phyloP scores from a whole-genome alignment of 805 yeast species.

The Starmerella cellae region DNA sequence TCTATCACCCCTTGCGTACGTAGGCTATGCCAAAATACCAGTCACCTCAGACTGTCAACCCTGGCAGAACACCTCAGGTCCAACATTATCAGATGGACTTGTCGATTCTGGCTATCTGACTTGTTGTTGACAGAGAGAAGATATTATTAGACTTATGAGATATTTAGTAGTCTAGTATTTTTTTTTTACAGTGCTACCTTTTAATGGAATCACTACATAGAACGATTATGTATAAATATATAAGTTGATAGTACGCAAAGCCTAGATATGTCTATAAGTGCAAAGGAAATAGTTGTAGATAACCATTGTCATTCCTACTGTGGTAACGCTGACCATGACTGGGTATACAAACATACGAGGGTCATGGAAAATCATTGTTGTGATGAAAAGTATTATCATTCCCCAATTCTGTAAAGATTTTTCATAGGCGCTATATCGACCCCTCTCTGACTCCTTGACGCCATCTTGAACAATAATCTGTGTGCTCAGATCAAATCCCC shows the following conservation, averaged over 20 bases:
- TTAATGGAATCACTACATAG: background rate
- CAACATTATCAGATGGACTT: too few relatives aligned
- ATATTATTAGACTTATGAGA: too few relatives aligned
- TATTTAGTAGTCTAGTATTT: background rate
- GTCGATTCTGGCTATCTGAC: too few relatives aligned
- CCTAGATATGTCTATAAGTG: background rate
- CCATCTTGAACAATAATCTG: slow-evolving; percentile 29
- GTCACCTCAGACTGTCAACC: too few relatives aligned
- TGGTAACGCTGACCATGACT: slow-evolving; percentile 6
- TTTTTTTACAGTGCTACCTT: background rate
- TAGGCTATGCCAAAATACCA: too few relatives aligned
- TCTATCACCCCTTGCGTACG: too few relatives aligned
- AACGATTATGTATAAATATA: background rate
- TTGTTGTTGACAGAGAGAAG: too few relatives aligned
- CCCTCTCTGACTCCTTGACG: slow-evolving; percentile 27
- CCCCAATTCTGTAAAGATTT: slow-evolving; percentile 15
- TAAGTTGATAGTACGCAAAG: background rate
- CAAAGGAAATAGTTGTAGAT: slow-evolving; percentile 4
- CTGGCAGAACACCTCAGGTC: too few relatives aligned
- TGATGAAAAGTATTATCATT: slow-evolving; percentile 9
- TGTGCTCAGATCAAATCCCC: slow-evolving; percentile 33
- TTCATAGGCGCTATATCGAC: slow-evolving; percentile 26
- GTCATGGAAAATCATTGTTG: slow-evolving; percentile 12
- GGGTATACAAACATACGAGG: slow-evolving; percentile 14
- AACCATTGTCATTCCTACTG: slow-evolving; percentile 10